phyloP scores from a whole-genome alignment of 202 grass and related monocot species.

The Schoenoplectus tabernaemontani region DNA sequence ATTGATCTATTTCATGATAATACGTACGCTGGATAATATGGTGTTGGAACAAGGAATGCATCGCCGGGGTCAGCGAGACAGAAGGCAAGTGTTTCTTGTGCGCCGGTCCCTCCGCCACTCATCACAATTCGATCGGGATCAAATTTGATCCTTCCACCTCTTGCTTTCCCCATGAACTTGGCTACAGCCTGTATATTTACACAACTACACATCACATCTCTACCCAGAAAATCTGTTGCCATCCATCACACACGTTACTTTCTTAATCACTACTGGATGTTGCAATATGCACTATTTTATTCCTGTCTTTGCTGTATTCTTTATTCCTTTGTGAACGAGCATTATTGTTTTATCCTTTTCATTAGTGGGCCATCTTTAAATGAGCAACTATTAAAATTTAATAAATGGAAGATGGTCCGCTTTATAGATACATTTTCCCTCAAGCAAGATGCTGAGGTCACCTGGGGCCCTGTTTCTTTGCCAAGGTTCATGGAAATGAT shows the following conservation, averaged over 20 bases:
- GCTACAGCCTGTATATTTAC: conserved; percentile 56
- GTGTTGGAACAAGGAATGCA: conserved; percentile 79
- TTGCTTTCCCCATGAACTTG: conserved; percentile 75
- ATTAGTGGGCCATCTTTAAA: background rate
- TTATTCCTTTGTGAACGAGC: background rate
- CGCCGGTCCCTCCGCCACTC: conserved; percentile 77
- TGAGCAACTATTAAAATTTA: background rate
- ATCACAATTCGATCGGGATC: conserved; percentile 64
- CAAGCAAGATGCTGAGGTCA: background rate
- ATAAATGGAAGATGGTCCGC: background rate
- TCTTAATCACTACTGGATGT: background rate
- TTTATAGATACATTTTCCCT: background rate
- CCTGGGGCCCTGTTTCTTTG: background rate
- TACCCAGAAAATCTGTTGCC: too few relatives aligned
- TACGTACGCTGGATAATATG: conserved; percentile 80
- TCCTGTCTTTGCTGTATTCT: background rate
- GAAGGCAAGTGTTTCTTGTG: conserved; percentile 83
- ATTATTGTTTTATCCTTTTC: background rate
- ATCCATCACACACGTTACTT: conserved; percentile 8
- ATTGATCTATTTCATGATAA: background rate
- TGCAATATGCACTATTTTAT: background rate
- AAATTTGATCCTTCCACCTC: conserved; percentile 57
- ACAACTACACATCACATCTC: conserved; percentile 11
- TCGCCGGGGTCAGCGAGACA: conserved; percentile 91
- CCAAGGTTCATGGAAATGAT: background rate